Conservation (phyloP, 139 green algal species). For the Volvox africanus region DNA sequence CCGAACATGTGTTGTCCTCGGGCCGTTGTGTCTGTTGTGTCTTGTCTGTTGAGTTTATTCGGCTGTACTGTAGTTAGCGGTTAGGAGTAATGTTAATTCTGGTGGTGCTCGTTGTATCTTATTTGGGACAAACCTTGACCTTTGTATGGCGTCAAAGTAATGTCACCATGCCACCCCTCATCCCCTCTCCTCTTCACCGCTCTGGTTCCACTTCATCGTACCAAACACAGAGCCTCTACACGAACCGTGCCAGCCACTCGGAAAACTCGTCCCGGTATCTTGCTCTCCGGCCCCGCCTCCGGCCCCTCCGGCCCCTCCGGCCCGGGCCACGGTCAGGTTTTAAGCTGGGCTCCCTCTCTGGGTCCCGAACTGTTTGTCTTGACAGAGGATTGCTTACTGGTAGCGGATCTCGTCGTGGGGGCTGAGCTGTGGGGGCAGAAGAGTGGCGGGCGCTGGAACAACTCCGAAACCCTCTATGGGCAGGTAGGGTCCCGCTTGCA, state of each 20-base stretch:
- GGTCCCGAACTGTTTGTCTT: constrained; percentile 21
- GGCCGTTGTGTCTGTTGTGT: no score
- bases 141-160: no score
- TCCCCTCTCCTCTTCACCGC: no score
- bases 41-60: no score
- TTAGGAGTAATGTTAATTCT: no score
- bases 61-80: no score
- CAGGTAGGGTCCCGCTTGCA: constrained; percentile 4
- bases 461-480: constrained; percentile 2
- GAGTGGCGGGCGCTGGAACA: not conserved
- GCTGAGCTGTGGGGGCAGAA: constrained; percentile 26
- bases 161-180: not conserved
- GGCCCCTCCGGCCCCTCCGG: not conserved
- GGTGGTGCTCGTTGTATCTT: no score
- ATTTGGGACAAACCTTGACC: no score
- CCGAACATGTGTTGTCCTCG: no score
- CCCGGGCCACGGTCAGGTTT: not conserved
- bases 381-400: constrained; percentile 30
- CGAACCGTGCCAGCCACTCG: constrained; percentile 3
- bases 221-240: constrained; percentile 21
- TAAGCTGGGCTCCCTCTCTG: constrained; percentile 40
- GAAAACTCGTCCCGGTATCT: not conserved
- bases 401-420: constrained; percentile 15
- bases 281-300: not conserved
- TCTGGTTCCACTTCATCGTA: no score